Evolutionary conservation across 495 filamentous ascomycete genomes (phyloP), one percentile per base, ranked within the genome.

Genomic region (Neurospora africana): DNA sequence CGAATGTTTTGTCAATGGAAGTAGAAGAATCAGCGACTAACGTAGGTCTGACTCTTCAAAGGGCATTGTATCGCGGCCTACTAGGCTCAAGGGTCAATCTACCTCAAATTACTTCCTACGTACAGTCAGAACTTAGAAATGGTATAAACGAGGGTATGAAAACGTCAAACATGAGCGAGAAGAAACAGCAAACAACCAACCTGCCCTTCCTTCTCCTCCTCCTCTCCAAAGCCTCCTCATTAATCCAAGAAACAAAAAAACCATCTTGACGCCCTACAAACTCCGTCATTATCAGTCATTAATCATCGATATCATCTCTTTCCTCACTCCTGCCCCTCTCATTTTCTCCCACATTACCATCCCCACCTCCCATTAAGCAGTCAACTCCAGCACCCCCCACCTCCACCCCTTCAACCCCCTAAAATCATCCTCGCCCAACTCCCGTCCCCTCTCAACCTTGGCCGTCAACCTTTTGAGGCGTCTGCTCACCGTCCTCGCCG

Each of bases 351-450:
- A 0, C 23, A 65, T 33, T 4, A 33, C 27, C 53, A 61, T 15
- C 19, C 17, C 43, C 8, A 36, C 10, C 23, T 1, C 8, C 23
- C 41, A 44, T 77, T 65, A 76, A 38, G 71, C 71, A 43, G 74
- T 81, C 81, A 82, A 86, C 68, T 80, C 68, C 74, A 86, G 40
- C 8, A 85, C 77, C 27, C 83, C 76, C 84, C 83, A 86, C 65
- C 83, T 74, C 83, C 83, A 85, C 6, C 83, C 82, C 33, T 78
- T 73, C 15, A 86, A 75, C 23, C 82, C 21, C 75, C 79, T 82
- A 19, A 84, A 38, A 70, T 86, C 84, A 33, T 83, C 82, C 5
- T 72, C 78, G 1, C 84, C 69, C 19, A 80, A 80, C 72, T 81
- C 80, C 36, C 79, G 74, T 5, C 82, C 81, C 11, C 76, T 70